Conservation (phyloP, 208 protist genomes). For the Trypanosoma platydactyli region DNA sequence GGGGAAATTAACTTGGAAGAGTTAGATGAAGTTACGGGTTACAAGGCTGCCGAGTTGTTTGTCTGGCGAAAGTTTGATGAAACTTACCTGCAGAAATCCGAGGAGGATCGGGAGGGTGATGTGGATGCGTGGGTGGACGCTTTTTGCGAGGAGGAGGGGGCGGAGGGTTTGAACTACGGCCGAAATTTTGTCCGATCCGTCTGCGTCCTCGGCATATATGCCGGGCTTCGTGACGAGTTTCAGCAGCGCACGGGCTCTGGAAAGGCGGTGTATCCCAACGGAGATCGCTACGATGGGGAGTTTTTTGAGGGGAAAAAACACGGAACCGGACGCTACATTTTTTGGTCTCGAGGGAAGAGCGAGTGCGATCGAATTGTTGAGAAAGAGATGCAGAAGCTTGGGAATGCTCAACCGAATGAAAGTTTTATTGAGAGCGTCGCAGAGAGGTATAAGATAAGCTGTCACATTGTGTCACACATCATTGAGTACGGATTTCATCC, state of each 20-base stretch:
- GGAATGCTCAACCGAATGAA: slow-evolving; percentile 24
- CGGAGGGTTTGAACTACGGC: slow-evolving; percentile 53
- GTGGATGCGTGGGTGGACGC: slow-evolving; percentile 76
- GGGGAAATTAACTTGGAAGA: slow-evolving; percentile 68
- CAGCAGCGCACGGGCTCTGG: slow-evolving; percentile 85
- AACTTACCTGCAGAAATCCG: slow-evolving; percentile 52
- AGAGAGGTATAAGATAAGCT: slow-evolving; percentile 57
- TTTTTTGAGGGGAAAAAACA: slow-evolving; percentile 91
- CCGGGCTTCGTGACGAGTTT: slow-evolving; percentile 87
- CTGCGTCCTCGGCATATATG: slow-evolving; percentile 82
- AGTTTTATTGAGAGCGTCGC: slow-evolving; percentile 40
- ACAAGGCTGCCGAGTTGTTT: slow-evolving; percentile 75
- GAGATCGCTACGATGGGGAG: slow-evolving; percentile 88
- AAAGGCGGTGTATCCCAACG: slow-evolving; percentile 81
- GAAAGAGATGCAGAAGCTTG: slow-evolving; percentile 49
- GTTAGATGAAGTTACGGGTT: slow-evolving; percentile 79
- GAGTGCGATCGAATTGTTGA: slow-evolving; percentile 82
- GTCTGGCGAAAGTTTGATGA: slow-evolving; percentile 78
- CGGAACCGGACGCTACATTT: slow-evolving; percentile 77
- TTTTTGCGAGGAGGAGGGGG: slow-evolving; percentile 71
- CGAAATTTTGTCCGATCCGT: slow-evolving; percentile 80
- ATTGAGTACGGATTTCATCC: slow-evolving; percentile 73
- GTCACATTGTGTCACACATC: slow-evolving; percentile 60
- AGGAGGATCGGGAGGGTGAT: slow-evolving; percentile 66
- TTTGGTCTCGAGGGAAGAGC: slow-evolving; percentile 70